A percentile compares a stretch with the other conserved stretches of the same genome.
These are phyloP conservation scores for Candida manassasensis DNA, from an alignment of 805 yeast genomes.

Conservation along the genomic window DNA sequence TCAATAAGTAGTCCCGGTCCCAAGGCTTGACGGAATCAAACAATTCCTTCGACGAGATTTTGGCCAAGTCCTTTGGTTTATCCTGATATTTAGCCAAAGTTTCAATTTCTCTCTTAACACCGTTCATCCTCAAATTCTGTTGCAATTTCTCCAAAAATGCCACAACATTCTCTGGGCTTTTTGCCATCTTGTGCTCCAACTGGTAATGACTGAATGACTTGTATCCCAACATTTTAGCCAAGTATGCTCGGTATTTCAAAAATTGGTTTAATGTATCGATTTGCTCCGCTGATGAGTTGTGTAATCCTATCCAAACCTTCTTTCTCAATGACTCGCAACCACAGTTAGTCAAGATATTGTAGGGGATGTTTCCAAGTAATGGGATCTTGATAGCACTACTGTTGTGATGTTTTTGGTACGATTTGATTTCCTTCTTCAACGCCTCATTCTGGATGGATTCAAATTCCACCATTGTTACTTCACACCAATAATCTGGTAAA, in stretches of 20 bases:
- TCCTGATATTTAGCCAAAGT: conserved; percentile 36
- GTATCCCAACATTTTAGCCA: conserved; percentile 73
- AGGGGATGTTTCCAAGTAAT: conserved; percentile 57
- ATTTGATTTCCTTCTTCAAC: conserved; percentile 22
- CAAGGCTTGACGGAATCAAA: conserved; percentile 65
- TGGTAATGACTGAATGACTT: conserved; percentile 73
- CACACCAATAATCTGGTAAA: conserved; percentile 34
- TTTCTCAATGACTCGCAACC: conserved; percentile 54
- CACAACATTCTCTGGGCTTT: conserved; percentile 67
- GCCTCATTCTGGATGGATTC: conserved; percentile 17
- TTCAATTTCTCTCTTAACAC: conserved; percentile 57
- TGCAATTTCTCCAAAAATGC: conserved; percentile 63
- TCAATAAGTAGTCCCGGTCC: conserved; percentile 73
- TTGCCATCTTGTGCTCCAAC: conserved; percentile 86
- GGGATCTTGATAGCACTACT: conserved; percentile 23
- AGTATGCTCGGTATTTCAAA: conserved; percentile 58
- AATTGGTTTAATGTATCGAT: conserved; percentile 54
- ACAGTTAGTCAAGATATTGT: conserved; percentile 57
- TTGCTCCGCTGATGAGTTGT: conserved; percentile 62
- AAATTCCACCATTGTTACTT: conserved; percentile 26
- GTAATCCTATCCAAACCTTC: conserved; percentile 70
- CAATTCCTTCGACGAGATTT: conserved; percentile 24
- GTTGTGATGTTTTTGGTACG: conserved; percentile 16
- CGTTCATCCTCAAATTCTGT: conserved; percentile 36
- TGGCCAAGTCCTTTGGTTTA: conserved; percentile 18